Conservation (phyloP, 2,329 filamentous ascomycete species). For the Alternaria sp. region DNA sequence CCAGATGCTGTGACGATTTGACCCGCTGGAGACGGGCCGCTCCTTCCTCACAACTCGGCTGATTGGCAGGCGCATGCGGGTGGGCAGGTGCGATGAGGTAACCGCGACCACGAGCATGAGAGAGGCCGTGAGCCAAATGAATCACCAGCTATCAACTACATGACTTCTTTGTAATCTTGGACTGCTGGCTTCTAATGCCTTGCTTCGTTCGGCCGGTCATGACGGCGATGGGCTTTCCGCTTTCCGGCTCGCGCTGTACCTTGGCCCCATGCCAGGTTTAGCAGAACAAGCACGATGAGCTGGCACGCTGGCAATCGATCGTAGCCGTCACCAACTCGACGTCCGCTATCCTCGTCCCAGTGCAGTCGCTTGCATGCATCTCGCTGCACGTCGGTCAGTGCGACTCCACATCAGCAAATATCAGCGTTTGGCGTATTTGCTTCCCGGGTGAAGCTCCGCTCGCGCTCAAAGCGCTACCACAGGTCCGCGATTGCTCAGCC, state of each 20-base stretch:
- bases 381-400: constrained; percentile 12
- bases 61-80: constrained; percentile 18
- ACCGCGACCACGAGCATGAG: constrained; percentile 7
- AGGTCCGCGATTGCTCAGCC: constrained; percentile 7
- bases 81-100: constrained; percentile 17
- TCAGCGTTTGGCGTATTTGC: constrained; percentile 8
- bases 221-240: constrained; percentile 9
- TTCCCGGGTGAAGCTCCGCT: neutral
- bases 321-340: constrained; percentile 14
- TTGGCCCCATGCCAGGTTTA: constrained; percentile 23
- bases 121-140: constrained; percentile 1
- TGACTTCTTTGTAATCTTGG: neutral
- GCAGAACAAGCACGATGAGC: constrained; percentile 21
- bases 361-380: constrained; percentile 19
- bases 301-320: constrained; percentile 11
- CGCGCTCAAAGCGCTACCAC: constrained; percentile 4
- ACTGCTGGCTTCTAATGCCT: neutral
- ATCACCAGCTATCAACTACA: neutral
- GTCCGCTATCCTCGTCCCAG: constrained; percentile 4
- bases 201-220: constrained; percentile 13
- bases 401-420: constrained; percentile 14
- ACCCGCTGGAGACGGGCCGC: constrained; percentile 15
- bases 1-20: constrained; percentile 8
- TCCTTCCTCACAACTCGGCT: constrained; percentile 11
- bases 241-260: constrained; percentile 16